These are phyloP conservation scores for Penicillium soppii DNA, from an alignment of 495 filamentous ascomycete genomes.

Conservation along the genomic window DNA sequence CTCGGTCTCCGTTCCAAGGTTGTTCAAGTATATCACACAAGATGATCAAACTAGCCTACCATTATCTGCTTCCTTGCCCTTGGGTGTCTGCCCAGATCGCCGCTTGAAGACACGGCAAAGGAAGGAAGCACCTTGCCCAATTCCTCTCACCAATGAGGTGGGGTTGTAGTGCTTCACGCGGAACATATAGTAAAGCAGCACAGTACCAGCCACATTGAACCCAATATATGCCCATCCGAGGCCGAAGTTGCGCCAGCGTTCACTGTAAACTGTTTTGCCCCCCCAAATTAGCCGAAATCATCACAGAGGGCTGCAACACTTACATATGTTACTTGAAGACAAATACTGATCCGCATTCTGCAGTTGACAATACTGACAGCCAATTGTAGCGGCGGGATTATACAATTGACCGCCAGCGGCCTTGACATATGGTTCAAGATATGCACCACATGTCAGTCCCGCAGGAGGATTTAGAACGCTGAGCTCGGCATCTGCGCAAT, in stretches of 20 bases:
- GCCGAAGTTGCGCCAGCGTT: constrained; percentile 56
- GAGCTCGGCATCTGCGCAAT: constrained; percentile 47
- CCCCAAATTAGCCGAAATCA: background rate
- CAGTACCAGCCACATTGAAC: constrained; percentile 50
- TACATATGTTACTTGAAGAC: constrained; percentile 45
- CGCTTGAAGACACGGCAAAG: constrained; percentile 42
- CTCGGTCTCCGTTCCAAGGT: background rate
- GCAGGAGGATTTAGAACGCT: constrained; percentile 52
- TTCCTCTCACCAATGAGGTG: constrained; percentile 32
- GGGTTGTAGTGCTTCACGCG: constrained; percentile 49
- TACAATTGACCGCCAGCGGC: constrained; percentile 39
- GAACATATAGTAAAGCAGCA: constrained; percentile 54
- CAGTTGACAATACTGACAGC: constrained; percentile 48
- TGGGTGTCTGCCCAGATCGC: constrained; percentile 54
- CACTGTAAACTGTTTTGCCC: constrained; percentile 36
- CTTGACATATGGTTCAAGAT: constrained; percentile 37
- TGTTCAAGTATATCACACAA: background rate
- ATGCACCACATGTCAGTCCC: constrained; percentile 49
- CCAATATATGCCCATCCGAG: constrained; percentile 54
- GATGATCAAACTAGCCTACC: constrained; percentile 29
- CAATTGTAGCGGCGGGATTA: constrained; percentile 40
- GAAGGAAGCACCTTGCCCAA: constrained; percentile 26
- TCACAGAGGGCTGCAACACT: constrained; percentile 6
- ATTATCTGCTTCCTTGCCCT: constrained; percentile 57
- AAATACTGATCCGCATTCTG: constrained; percentile 49